Base-by-base conservation (phyloP, 441 rosid genomes). In the Pelargonium cotyledonis region DNA sequence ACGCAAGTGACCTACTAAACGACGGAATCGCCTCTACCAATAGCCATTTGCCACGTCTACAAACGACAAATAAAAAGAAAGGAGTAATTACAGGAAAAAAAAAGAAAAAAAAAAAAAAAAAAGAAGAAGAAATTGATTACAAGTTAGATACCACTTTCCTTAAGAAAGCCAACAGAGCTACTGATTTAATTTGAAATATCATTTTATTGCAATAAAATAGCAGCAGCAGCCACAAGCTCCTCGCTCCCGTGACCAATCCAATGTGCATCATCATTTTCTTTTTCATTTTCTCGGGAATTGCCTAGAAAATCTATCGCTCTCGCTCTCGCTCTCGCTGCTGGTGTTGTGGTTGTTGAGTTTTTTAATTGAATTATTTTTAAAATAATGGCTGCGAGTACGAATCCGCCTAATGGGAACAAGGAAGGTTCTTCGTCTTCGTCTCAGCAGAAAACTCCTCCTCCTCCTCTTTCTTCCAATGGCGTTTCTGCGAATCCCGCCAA, bases 361-460 rank as follows among this genome's bases (percentile, higher is more conserved):
- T 43, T n/a, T 19, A 16, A 8, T 57, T 57, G 16, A 23, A 15
- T 16, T 16, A 23, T 49, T 47, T n/a, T 38, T 51, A 2, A 9
- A 12, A 35, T 44, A 65, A 88, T 88, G 94, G 91, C 91, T 67
- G 94, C 92, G 18, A 85, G 90, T 38, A 88, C 90, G 53, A 85
- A 83, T 70, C 89, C 85, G 16, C 69, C 88, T 0, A 86, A 77
- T 38, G 80, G 81, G 67, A 85, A 82, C 75, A 85, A 84, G 53
- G 89, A 85, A 65, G 84, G 74, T 21, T 78, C 91, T 0, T 70
- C 85, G 67, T 63, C 78, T 53, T 16, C 23, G 23, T 6, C 18
- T 53, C 60, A n/a, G 6, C 80, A 73, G 60, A 84, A 81, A 63
- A 63, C 75, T 67, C 71, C 73, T 47, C n/a, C 15, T 5, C 46